Evolutionary conservation across 495 filamentous ascomycete genomes (phyloP).

Genomic region (Beverwykella pulmonaria): DNA sequence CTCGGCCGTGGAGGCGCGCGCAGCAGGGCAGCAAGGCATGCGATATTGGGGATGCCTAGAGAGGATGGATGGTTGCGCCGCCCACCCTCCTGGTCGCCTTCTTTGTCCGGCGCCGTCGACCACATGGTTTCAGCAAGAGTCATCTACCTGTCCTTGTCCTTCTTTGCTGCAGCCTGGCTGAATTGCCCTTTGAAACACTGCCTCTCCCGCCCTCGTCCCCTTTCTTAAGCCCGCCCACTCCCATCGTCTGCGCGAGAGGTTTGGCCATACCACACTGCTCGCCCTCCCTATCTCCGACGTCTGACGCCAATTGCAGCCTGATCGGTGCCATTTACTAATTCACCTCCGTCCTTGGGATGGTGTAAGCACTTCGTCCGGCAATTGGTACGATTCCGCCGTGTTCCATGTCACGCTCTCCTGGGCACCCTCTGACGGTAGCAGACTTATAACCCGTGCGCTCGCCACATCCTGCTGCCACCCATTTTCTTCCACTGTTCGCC

Average conservation of each 20-base stretch:
- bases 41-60: conserved; percentile 36
- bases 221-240: conserved; percentile 34
- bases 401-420: conserved; percentile 32
- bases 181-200: conserved; percentile 39
- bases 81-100: conserved; percentile 14
- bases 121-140: conserved; percentile 30
- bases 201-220: conserved; percentile 14
- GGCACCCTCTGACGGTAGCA: conserved; percentile 31
- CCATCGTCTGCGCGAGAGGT: conserved; percentile 24
- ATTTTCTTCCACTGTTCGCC: conserved; percentile 2
- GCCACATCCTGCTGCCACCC: conserved; percentile 22
- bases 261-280: conserved; percentile 22
- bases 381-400: conserved; percentile 33
- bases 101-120: conserved; percentile 32
- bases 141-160: conserved; percentile 36
- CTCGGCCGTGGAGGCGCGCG: conserved; percentile 32
- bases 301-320: conserved; percentile 15
- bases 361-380: conserved; percentile 36
- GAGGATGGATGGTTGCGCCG: conserved; percentile 5
- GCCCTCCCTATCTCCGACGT: conserved; percentile 29
- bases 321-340: conserved; percentile 30
- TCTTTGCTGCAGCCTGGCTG: conserved; percentile 33
- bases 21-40: conserved; percentile 14
- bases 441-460: conserved; percentile 7
- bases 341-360: conserved; percentile 10